Base-by-base conservation (phyloP, 371 early-diverging fungal species). In the Lichtheimia ornata region DNA sequence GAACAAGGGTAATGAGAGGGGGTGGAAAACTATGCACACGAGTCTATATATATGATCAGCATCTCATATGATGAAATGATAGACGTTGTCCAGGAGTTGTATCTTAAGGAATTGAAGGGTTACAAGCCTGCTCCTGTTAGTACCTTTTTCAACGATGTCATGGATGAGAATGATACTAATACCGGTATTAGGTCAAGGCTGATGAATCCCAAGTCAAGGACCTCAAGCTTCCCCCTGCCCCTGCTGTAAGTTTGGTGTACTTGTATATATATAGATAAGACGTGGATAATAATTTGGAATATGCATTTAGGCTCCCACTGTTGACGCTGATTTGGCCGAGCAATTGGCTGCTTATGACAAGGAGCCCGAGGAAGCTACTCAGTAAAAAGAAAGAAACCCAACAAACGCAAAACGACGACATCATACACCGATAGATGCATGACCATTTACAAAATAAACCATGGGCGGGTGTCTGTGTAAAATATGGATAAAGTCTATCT, bases 111-210 rank as follows among this genome's bases (percentile, higher is more conserved):
- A 63, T 69, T 80, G 66, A 80, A 80, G 77, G 74, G 63, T 54
- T 80, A 80, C 75, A 80, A 80, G 77, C 81, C 81, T 60, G 60
- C 72, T 50, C 72, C 79, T 61, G 81, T 79, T 74, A 66, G 77
- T 70, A 30, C 15, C 22, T 44, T 6, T 54, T 51, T 28, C 28
- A 52, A 6, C 5, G 5, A 11, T 9, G 2, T n/a, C n/a, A 9
- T 35, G 35, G 11, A 9, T 11, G 11, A 11, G 35, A 11, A 35
- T 35, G 35, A 35, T 53, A 18, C 14, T 14, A 44, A n/a, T 20
- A 61, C 27, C 14, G 52, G 1, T 18, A 52, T 25, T 63, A 79
- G 79, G 58, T 74, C 59, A 62, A 76, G 63, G 65, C 61, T 63
- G 81, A 76, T 20, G 81, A 80, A 28, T 54, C 47, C 42, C 64